Conservation (phyloP, 2,329 filamentous ascomycete genomes). For the Chaetomiaceae sp. region DNA sequence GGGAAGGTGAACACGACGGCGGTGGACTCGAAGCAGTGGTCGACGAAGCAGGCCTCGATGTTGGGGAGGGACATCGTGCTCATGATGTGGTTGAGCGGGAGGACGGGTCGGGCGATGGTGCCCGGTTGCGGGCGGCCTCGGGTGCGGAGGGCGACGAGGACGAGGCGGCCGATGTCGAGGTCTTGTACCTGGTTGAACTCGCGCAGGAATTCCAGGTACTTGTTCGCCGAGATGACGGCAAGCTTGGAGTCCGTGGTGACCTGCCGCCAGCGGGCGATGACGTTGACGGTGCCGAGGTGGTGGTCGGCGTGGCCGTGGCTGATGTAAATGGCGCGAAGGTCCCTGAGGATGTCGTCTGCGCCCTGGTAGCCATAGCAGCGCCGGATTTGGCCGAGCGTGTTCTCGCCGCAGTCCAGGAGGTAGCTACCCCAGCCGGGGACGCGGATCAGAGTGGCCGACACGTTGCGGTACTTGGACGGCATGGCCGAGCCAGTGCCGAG, state of each 20-base stretch:
- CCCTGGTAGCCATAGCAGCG: conserved; percentile 64
- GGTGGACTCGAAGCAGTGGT: conserved; percentile 75
- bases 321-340: conserved; percentile 83
- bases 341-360: conserved; percentile 64
- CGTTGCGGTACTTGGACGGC: conserved; percentile 92
- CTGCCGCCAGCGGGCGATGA: conserved; percentile 76
- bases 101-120: conserved; percentile 29
- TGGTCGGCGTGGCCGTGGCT: conserved; percentile 96
- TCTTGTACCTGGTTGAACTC: conserved; percentile 79
- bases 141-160: conserved; percentile 3
- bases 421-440: conserved; percentile 85
- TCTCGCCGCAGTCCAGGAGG: conserved; percentile 87
- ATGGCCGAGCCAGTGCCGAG: conserved; percentile 87
- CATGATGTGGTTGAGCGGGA: conserved; percentile 41
- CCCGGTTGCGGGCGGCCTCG: conserved; percentile 15
- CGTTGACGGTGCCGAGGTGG: conserved; percentile 75
- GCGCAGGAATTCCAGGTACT: conserved; percentile 70
- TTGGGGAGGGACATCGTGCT: conserved; percentile 53
- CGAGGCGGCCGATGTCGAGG: conserved; percentile 44
- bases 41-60: conserved; percentile 63
- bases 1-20: conserved; percentile 75
- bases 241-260: conserved; percentile 39
- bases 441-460: conserved; percentile 79
- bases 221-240: conserved; percentile 61
- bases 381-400: conserved; percentile 80